These are phyloP conservation scores for Marchantia polymorpha DNA, from an alignment of 225 moss, liverwort and hornwort species.

Conservation along the genomic window DNA sequence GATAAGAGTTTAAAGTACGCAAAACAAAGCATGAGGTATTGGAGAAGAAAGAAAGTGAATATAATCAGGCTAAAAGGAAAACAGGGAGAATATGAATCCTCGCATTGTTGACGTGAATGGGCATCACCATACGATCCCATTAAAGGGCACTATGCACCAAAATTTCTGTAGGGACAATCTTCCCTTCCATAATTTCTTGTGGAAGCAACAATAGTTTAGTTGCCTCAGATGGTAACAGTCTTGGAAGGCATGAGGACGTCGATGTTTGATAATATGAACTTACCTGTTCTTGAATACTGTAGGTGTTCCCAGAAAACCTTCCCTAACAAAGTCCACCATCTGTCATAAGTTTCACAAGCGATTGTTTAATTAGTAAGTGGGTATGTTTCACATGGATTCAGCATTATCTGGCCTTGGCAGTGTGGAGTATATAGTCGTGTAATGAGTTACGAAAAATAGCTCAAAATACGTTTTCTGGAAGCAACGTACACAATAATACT, in stretches of 20 bases:
- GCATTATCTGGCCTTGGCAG: not conserved
- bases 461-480: not conserved
- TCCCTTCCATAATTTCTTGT: too few relatives aligned
- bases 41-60: too few relatives aligned
- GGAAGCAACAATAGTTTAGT: too few relatives aligned
- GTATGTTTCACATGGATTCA: not conserved
- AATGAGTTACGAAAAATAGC: not conserved
- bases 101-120: too few relatives aligned
- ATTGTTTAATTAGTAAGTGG: not conserved
- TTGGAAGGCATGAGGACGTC: not conserved
- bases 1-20: too few relatives aligned
- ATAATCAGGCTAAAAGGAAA: too few relatives aligned
- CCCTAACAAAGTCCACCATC: constrained; percentile 99
- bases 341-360: constrained; percentile 34
- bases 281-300: constrained; percentile 84
- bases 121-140: too few relatives aligned
- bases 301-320: constrained; percentile 73
- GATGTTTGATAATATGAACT: not conserved
- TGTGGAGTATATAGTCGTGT: not conserved
- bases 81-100: too few relatives aligned
- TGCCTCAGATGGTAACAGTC: too few relatives aligned
- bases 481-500: constrained; percentile 94
- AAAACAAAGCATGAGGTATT: too few relatives aligned
- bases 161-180: too few relatives aligned
- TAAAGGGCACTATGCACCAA: too few relatives aligned